Evolutionary conservation across 169 alveolate species (phyloP), one percentile per base, ranked within the genome.

Genomic region (Theileria annulata): DNA sequence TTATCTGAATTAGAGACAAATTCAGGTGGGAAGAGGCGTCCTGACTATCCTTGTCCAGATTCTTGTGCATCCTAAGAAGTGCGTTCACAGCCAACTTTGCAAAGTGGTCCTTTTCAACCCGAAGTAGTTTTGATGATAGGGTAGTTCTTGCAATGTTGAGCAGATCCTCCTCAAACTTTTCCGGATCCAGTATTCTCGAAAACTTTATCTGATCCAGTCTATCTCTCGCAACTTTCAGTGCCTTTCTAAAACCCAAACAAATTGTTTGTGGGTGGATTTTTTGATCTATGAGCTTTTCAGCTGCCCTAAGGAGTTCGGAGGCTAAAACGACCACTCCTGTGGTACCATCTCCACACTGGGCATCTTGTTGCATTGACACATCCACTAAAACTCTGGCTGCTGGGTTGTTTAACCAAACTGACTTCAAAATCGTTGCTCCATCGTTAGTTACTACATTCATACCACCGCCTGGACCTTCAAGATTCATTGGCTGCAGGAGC

Each of bases 291-390:
- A 98, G 95, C 47, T 96, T 96, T 92, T 97, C 99, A 15, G 99
- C 99, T 67, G 96, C 97, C 63, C 98, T 94, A 90, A 98, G 92
- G 93, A 98, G 93, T 92, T 98, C 99, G 5, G 99, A 99, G 31
- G 99, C 99, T 69, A 98, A 90, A 10, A 98, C 99, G 67, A 98
- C 99, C 27, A 98, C 99, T 23, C 99, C 97, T 13, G 99, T 98
- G 19, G 98, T 95, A 31, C 98, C 98, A 74, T 96, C 98, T 10
- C 98, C 98, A 81, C 98, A 96, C 64, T 94, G 92, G 48, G 83
- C 79, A 71, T 96, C 98, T 82, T 96, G 98, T 63, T 91, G 96
- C 93, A 89, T 93, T 60, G 97, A 93, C 13, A 94, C 93, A 87
- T 96, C 99, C 58, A 97, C 99, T 62, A 98, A 91, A 60, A 97